Evolutionary conservation across 768 basidiomycete genomes (phyloP), one percentile per base, ranked within the genome.

Genomic region (Ramaria sp.): DNA sequence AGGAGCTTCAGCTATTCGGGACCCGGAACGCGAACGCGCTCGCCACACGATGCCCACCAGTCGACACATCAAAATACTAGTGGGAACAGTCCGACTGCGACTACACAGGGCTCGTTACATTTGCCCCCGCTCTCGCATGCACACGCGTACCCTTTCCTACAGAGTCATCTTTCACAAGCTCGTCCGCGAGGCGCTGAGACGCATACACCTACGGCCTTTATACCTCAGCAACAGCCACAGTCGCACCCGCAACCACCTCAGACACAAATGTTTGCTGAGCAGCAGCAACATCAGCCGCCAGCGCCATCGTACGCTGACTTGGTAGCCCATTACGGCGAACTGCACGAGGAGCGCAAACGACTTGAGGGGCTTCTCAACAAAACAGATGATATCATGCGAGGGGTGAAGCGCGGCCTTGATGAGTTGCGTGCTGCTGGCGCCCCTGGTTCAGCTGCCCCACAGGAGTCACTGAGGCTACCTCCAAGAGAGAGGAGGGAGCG

Each of bases 331-430:
- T 89, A 87, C 63, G 63, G 70, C 19, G 78, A 83, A 63, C 73
- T 92, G 54, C 69, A 72, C 4, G 80, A 83, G 63, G 77, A 86
- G 65, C 80, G 81, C 68, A 72, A 71, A 63, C 72, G 76, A 66
- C 72, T 86, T 71, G 79, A 88, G 69, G 87, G 87, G 66, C 75
- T 91, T 80, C 68, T 89, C 58, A 78, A 83, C 61, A 79, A 75
- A 70, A 91, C 88, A 63, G 85, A 90, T 54, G 70, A 77, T 66
- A 68, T 91, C 71, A 81, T 91, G 76, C 75, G 71, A 38, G 81
- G 82, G 22, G 72, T 91, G 66, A 82, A 82, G 73, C 77, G 82
- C 62, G 85, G 82, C 22, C 72, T 91, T 63, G 88, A 90, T 54
- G 88, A 91, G 66, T 82, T 88, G 79, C 73, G 79, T 62, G 76